Evolutionary conservation across 768 basidiomycete species (phyloP), one percentile per base, ranked within the genome.

Genomic region (Sutorius australiensis): DNA sequence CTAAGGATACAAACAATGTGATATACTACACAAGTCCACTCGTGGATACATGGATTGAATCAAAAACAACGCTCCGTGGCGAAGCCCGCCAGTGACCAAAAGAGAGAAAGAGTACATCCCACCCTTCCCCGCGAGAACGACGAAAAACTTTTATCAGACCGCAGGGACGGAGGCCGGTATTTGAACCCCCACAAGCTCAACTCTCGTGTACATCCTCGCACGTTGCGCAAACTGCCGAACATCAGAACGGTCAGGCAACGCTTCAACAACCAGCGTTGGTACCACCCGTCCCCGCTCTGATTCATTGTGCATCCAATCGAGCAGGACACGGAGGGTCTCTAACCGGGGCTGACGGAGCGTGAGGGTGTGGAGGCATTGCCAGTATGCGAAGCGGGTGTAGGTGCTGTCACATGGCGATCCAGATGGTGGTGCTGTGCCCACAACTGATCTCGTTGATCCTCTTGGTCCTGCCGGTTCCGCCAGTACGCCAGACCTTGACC

Each of bases 321-420:
- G 52, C 5, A 67, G 31, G 14, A 54, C 44, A 13, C 48, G 54
- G 17, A 66, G 52, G 0, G 63, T 60, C 8, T 67, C 66, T 12
- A 37, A 48, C 17, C 66, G 57, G 3, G 66, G 60, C 24, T 61
- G 59, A 24, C 64, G 59, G 17, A 67, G 56, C 1, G 55, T 63
- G 40, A 67, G 54, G n/a, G 42, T 54, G 17, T 33, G 56, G 9
- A 67, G 53, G 16, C 48, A 53, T 34, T 55, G 55, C 66, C 66
- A 67, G 27, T 43, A 56, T 5, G 51, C 50, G 19, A 41, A 44
- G 6, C 58, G 51, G 13, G 52, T 21, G 30, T 39, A 57, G 30
- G 44, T 47, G 43, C 48, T 48, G 11, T 57, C 43, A 8, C 46
- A 56, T 12, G 39, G 33, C 24, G 24, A 24, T 24, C 24, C 24